A percentile compares a stretch with the other conserved stretches of the same genome.
Evolutionary conservation across 2,329 filamentous ascomycete genomes (phyloP).

Genomic region (Geoglossum cookeanum): DNA sequence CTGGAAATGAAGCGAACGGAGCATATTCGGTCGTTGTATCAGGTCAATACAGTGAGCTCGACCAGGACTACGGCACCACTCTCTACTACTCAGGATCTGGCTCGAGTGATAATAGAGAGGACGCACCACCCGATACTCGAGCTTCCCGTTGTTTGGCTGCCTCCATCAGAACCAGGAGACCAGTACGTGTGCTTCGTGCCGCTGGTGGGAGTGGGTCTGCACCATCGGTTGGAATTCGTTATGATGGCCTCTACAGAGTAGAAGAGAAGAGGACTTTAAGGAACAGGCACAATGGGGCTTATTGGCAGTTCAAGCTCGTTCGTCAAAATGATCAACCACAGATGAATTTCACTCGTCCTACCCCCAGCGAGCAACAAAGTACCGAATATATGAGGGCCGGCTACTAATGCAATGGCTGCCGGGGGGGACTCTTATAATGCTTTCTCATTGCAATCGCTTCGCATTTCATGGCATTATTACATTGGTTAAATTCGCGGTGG

Average conservation of each 20-base stretch:
- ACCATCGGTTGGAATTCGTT: not conserved
- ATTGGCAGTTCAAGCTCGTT: not conserved
- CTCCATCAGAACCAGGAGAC: not conserved
- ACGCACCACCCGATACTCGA: not conserved
- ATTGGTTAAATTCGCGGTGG: too few species aligned
- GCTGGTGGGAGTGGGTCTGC: not conserved
- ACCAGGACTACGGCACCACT: not conserved
- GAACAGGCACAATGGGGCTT: not conserved
- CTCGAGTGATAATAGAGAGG: not conserved
- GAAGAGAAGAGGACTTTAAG: not conserved
- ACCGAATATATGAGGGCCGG: not conserved
- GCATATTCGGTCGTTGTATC: slow-evolving; percentile 3
- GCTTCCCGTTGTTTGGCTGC: not conserved
- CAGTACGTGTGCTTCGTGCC: slow-evolving; percentile 1
- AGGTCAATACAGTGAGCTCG: not conserved
- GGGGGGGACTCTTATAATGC: too few species aligned
- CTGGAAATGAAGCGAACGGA: not conserved
- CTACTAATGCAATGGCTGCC: not conserved
- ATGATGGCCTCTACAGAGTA: slow-evolving; percentile 2
- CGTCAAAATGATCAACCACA: not conserved
- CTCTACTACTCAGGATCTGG: slow-evolving; percentile 2
- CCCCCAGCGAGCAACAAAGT: not conserved
- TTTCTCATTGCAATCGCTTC: too few species aligned
- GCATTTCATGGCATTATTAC: too few species aligned
- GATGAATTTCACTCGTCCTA: not conserved